These are phyloP conservation scores for Acanthamoeba divionensis DNA, from an alignment of 208 protist species.

Conservation along the genomic window DNA sequence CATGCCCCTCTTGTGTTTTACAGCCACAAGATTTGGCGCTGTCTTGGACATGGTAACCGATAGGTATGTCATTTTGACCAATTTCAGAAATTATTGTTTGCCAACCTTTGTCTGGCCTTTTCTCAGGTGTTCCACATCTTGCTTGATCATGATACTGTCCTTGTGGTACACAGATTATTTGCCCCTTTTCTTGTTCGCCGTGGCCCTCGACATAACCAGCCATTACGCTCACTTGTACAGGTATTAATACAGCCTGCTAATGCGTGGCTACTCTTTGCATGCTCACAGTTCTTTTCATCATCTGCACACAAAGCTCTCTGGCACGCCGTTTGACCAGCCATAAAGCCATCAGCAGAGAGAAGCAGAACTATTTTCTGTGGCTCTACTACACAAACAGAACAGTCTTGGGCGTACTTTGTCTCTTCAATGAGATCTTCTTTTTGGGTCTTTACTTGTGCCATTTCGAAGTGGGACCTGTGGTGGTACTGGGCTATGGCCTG, in stretches of 20 bases:
- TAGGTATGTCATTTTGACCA: neutral
- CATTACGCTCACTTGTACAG: conserved; percentile 52
- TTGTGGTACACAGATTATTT: conserved; percentile 35
- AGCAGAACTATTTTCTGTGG: conserved; percentile 26
- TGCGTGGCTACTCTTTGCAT: neutral
- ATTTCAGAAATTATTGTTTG: neutral
- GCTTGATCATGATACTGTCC: neutral
- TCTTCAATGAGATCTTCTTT: conserved; percentile 56
- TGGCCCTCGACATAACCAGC: conserved; percentile 22
- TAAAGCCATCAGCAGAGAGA: conserved; percentile 23
- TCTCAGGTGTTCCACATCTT: neutral
- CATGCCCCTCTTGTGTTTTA: neutral
- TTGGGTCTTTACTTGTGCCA: conserved; percentile 47
- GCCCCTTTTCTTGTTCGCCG: neutral
- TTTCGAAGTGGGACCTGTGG: conserved; percentile 2
- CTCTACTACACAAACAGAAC: conserved; percentile 48
- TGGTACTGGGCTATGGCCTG: neutral
- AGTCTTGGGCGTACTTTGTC: conserved; percentile 4
- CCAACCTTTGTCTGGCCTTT: neutral
- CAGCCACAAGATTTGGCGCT: conserved; percentile 39
- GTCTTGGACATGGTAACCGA: conserved; percentile 58
- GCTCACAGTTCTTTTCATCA: neutral
- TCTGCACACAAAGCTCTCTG: neutral
- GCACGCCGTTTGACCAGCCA: neutral
- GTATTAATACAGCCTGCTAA: neutral